Evolutionary conservation across 2,329 filamentous ascomycete genomes (phyloP).

Genomic region (Penicillium janthinellum): DNA sequence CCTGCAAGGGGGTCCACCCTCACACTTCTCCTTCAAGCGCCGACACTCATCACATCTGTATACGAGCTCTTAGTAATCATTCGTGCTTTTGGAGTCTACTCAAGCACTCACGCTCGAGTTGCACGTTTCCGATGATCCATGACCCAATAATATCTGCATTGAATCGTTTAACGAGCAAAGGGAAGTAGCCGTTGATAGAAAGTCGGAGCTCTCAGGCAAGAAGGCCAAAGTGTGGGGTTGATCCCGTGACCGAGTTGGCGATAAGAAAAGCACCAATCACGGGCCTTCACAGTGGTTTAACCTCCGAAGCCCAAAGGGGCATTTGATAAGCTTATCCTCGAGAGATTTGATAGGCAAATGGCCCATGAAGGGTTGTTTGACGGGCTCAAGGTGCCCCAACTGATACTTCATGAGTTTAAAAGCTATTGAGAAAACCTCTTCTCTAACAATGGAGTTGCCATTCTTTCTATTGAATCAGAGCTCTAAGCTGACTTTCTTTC

Average conservation of each 20-base stretch:
- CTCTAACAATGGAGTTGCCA: background rate
- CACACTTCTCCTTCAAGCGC: slow-evolving; percentile 13
- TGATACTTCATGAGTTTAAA: too few species aligned
- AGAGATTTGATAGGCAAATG: too few species aligned
- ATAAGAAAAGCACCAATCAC: background rate
- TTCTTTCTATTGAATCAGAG: too few species aligned
- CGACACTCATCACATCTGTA: slow-evolving; percentile 11
- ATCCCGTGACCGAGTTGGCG: background rate
- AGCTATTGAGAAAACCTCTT: background rate
- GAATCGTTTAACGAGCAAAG: background rate
- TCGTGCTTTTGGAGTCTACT: background rate
- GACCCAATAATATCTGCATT: background rate
- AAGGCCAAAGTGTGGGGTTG: background rate
- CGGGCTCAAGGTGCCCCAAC: too few species aligned
- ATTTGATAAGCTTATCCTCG: background rate
- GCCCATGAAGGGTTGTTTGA: too few species aligned
- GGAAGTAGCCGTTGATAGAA: background rate
- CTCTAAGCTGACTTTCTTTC: too few species aligned
- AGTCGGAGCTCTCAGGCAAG: background rate
- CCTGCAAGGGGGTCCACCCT: slow-evolving; percentile 10
- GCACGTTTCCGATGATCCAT: background rate
- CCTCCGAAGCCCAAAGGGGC: background rate
- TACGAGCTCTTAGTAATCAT: background rate
- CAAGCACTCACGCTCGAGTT: background rate
- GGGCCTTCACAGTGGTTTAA: background rate